Evolutionary conservation across 805 yeast genomes (phyloP).

Genomic region (Sugiyamaella floridensis): DNA sequence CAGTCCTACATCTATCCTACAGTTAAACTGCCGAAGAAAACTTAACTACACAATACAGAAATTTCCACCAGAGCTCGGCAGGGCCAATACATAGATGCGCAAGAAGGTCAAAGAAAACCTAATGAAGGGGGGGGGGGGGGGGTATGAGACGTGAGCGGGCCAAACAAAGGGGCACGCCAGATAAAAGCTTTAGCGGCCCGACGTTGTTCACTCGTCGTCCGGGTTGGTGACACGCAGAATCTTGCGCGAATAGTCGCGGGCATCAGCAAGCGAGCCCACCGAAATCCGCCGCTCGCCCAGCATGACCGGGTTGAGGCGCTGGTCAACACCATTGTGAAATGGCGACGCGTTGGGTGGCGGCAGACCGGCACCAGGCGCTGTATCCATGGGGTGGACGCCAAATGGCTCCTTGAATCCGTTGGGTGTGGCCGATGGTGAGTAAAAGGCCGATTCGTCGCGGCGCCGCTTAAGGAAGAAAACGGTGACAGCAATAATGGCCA

Average conservation of each 20-base stretch:
- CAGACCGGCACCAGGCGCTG: conserved; percentile 14
- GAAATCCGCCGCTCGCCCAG: conserved; percentile 76
- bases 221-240: conserved; percentile 86
- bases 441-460: conserved; percentile 32
- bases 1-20: no score
- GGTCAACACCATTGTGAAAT: conserved; percentile 40
- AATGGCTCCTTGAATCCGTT: conserved; percentile 28
- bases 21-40: no score
- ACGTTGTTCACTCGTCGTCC: conserved; percentile 39
- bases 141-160: not conserved
- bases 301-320: conserved; percentile 66
- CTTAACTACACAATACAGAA: not conserved
- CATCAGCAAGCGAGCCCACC: conserved; percentile 84
- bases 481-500: conserved; percentile 35
- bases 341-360: conserved; percentile 16
- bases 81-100: not conserved
- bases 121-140: not conserved
- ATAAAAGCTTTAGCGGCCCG: not conserved
- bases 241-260: conserved; percentile 72
- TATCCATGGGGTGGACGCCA: conserved; percentile 20
- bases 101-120: not conserved
- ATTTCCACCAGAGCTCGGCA: not conserved
- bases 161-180: not conserved
- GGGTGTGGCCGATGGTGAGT: conserved; percentile 34
- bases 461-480: conserved; percentile 39